Evolutionary conservation across 495 filamentous ascomycete species (phyloP).

Genomic region (Aspergillus asperescens): DNA sequence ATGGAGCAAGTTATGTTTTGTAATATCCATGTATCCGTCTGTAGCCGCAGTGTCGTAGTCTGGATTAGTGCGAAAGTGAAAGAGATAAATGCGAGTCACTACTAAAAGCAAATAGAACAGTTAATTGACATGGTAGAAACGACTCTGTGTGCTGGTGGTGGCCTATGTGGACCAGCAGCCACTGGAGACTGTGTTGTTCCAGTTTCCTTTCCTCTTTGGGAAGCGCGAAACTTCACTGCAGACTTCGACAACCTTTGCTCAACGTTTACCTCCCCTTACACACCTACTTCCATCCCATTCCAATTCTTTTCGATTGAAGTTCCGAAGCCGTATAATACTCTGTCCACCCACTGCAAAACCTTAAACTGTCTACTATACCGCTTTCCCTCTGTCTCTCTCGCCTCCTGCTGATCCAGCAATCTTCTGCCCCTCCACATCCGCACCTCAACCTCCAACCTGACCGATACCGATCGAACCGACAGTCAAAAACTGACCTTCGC

Average conservation of each 20-base stretch:
- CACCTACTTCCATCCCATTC: conserved; percentile 7
- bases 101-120: not conserved
- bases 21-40: not conserved
- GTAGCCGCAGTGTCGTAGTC: not conserved
- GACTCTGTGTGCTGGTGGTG: not conserved
- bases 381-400: not conserved
- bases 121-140: not conserved
- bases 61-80: not conserved
- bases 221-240: conserved; percentile 15
- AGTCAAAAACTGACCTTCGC: conserved; percentile 24
- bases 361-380: not conserved
- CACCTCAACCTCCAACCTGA: conserved; percentile 12
- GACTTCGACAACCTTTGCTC: conserved; percentile 9
- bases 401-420: not conserved
- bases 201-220: conserved; percentile 21
- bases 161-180: conserved; percentile 4
- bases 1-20: not conserved
- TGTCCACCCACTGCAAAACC: not conserved
- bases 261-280: conserved; percentile 5
- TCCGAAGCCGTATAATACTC: not conserved
- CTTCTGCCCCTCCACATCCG: conserved; percentile 25
- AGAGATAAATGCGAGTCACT: not conserved
- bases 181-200: not conserved
- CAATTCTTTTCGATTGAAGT: not conserved
- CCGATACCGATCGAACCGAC: conserved; percentile 26